Percentiles rank a stretch among this genome's conserved stretches.
Conservation (phyloP, 108 stramenopile genomes). For the Bacterosira constricta region DNA sequence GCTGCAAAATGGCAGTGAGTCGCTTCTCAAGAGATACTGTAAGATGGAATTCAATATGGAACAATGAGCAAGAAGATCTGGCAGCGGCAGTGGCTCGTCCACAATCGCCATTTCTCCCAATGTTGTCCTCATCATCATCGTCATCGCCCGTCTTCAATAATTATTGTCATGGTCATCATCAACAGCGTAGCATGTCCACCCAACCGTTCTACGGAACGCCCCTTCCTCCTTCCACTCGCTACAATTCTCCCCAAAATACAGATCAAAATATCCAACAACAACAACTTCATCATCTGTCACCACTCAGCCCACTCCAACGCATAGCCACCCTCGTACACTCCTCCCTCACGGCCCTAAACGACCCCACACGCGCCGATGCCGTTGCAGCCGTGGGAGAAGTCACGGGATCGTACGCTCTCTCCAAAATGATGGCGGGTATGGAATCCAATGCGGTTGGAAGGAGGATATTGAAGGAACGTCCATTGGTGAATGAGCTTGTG, state of each 20-base stretch:
- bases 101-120: no score
- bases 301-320: slow-evolving; percentile 46
- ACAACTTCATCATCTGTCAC: slow-evolving; percentile 3
- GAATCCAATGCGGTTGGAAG: slow-evolving; percentile 50
- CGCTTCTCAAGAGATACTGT: no score
- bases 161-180: slow-evolving; percentile 1
- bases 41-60: no score
- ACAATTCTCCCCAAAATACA: not conserved
- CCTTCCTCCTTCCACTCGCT: slow-evolving; percentile 33
- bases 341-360: slow-evolving; percentile 78
- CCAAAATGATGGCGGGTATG: slow-evolving; percentile 68
- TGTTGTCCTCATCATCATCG: no score
- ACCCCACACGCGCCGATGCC: slow-evolving; percentile 92
- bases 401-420: slow-evolving; percentile 80
- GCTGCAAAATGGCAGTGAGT: no score
- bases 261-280: not conserved
- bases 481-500: slow-evolving; percentile 67
- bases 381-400: slow-evolving; percentile 95
- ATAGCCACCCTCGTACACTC: slow-evolving; percentile 71
- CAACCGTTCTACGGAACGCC: slow-evolving; percentile 27
- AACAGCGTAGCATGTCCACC: not conserved
- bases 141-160: no score
- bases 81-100: no score
- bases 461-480: slow-evolving; percentile 69
- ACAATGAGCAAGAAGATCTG: no score